Evolutionary conservation across 805 yeast species (phyloP), one percentile per base, ranked within the genome.

Genomic region (Wickerhamiella kazuoi): DNA sequence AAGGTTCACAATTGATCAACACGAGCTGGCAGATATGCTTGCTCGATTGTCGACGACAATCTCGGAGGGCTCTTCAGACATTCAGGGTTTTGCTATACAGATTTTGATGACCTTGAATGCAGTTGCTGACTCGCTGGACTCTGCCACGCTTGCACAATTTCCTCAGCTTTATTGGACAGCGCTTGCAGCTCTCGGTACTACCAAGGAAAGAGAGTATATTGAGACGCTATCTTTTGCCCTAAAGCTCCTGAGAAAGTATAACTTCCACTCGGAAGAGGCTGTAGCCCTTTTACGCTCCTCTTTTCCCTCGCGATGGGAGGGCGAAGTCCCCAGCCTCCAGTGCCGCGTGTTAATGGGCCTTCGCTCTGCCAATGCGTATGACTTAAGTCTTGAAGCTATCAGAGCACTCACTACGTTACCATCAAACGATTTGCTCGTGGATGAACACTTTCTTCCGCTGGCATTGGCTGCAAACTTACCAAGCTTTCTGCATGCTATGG

Each of bases 11-110:
- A 61, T 87, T 44, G 96, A 90, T 52, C 86, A 78, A 51, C 66
- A 70, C 9, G 87, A 90, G 95, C 62, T 93, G 34, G 73, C 82
- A 40, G 97, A 86, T 59, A 82, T 90, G 94, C 64, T 90, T 9
- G 94, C 87, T 41, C 70, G 99, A 43, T 64, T 90, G 23, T 82
- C 95, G 0, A 86, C 84, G 50, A 93, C 99, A 0, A 77, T 90
- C 6, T 75, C 95, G 0, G 99, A 93, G 54, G 83, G 76, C 31
- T 74, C 83, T 9, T 61, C 72, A 0, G 98, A 90, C 49, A 86
- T 90, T 30, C 97, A 87, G 58, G 94, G 95, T 1, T 93, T 93
- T 59, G 77, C 96, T 0, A 81, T 90, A 86, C 98, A 90, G 59
- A 90, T 90, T 40, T 61, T 90, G 46, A 87, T 90, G 96, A 87